Conservation (phyloP, 441 rosid genomes). For the Erodium chrysanthum region DNA sequence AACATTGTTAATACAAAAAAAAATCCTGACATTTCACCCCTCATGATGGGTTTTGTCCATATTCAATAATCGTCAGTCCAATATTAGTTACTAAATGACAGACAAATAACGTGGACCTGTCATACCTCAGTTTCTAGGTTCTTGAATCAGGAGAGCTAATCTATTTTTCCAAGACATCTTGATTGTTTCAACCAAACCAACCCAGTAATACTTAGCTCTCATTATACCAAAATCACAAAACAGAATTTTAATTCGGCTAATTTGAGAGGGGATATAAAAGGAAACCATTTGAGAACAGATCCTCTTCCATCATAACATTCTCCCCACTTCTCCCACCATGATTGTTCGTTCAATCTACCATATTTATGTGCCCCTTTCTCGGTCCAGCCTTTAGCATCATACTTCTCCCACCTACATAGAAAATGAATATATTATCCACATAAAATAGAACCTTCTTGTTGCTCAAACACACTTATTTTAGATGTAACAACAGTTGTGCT, state of each 20-base stretch:
- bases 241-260: not conserved
- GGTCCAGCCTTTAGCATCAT: constrained; percentile 97
- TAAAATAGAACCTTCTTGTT: not conserved
- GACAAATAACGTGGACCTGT: no score
- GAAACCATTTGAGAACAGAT: constrained; percentile 91
- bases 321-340: constrained; percentile 99
- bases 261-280: constrained; percentile 12
- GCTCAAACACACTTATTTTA: not conserved
- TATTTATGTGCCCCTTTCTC: constrained; percentile 97
- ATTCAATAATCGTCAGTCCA: no score
- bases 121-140: no score
- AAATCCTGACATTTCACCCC: no score
- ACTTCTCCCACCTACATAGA: constrained; percentile 90
- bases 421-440: constrained; percentile 13
- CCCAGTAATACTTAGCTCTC: no score
- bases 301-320: constrained; percentile 96
- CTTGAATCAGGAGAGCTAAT: not conserved
- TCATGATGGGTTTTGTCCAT: no score
- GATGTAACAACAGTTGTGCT: no score
- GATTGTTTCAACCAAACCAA: not conserved
- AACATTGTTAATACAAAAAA: no score
- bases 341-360: constrained; percentile 87
- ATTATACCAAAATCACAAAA: not conserved
- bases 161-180: not conserved
- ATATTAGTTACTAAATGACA: not conserved